Base-by-base conservation (phyloP, 768 basidiomycete genomes). In the Kwoniella sp. region DNA sequence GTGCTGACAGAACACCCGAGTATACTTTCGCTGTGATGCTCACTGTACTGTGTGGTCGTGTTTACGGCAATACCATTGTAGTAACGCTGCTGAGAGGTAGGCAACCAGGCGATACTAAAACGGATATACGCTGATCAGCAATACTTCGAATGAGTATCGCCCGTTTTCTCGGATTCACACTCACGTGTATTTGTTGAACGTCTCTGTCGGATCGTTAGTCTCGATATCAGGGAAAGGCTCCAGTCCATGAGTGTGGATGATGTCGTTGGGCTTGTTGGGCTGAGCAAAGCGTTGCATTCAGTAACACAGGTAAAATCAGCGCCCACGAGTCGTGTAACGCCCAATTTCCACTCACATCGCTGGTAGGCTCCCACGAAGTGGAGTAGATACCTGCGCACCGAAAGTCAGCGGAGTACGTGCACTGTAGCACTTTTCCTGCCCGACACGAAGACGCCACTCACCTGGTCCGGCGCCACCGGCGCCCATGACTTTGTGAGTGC, bases 51-150 rank as follows among this genome's bases (percentile, higher is more conserved):
- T 38, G 7, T 51, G 13, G 62, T 53, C 12, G 62, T 50, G 15
- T 11, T 26, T 7, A 57, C n/a, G 29, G 48, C 47, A 20, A 57
- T n/a, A 9, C 63, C 63, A 25, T 65, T 59, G 13, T 26, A 26
- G 38, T 65, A 65, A 29, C 63, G 58, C 22, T 57, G 57, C 47
- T 30, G 58, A 54, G 37, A 63, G 26, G 28, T 26, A n/a, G 56
- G 63, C 9, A 65, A 37, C 63, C 63, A 65, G 22, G 63, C 52
- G 57, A 65, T 58, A n/a, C 63, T 64, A 54, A 25, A 4, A 54
- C 13, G 13, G 20, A 22, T 31, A 17, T 56, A 17, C 13, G 12
- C 2, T 56, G 50, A 52, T 11, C 22, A 52, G 22, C 22, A 17
- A 52, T 52, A 8, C 8, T 25, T 9, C 0, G 1, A 9, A 37